Conservation (phyloP, 1,284 basidiomycete species). For the Ceratobasidium sp. region DNA sequence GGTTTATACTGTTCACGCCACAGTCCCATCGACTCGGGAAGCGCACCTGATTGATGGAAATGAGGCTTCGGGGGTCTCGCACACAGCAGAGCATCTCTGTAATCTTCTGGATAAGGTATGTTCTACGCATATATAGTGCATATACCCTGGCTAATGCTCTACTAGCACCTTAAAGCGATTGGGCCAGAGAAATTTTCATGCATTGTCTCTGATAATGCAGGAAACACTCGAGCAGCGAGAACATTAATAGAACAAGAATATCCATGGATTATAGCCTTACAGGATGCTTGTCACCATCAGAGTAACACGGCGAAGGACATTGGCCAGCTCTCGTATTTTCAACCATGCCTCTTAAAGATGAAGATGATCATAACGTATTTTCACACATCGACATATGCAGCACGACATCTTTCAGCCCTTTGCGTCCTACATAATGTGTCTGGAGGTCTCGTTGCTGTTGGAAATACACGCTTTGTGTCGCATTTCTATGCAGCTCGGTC, state of each 20-base stretch:
- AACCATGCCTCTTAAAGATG: constrained; percentile 45
- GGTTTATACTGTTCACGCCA: constrained; percentile 48
- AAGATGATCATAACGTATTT: constrained; percentile 46
- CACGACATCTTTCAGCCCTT: constrained; percentile 45
- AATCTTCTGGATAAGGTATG: constrained; percentile 18
- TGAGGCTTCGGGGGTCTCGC: constrained; percentile 40
- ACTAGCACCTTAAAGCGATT: constrained; percentile 43
- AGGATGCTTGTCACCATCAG: constrained; percentile 50
- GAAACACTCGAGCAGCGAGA: constrained; percentile 49
- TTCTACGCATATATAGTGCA: not conserved
- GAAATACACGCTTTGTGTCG: constrained; percentile 50
- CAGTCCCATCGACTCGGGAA: constrained; percentile 39
- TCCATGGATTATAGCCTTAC: constrained; percentile 48
- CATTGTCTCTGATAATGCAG: constrained; percentile 50
- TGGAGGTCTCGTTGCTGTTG: constrained; percentile 49
- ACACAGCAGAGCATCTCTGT: constrained; percentile 24
- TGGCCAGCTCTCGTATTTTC: constrained; percentile 47
- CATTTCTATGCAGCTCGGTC: constrained; percentile 43
- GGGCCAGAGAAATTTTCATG: constrained; percentile 46
- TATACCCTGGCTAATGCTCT: constrained; percentile 12
- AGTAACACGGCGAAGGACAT: constrained; percentile 50
- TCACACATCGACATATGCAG: constrained; percentile 47
- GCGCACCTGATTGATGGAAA: constrained; percentile 46
- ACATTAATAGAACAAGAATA: constrained; percentile 44
- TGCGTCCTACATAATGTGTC: constrained; percentile 41